Percentiles rank a stretch among this genome's conserved stretches.
Evolutionary conservation across 768 basidiomycete species (phyloP).

Genomic region (Lentinula sp.): DNA sequence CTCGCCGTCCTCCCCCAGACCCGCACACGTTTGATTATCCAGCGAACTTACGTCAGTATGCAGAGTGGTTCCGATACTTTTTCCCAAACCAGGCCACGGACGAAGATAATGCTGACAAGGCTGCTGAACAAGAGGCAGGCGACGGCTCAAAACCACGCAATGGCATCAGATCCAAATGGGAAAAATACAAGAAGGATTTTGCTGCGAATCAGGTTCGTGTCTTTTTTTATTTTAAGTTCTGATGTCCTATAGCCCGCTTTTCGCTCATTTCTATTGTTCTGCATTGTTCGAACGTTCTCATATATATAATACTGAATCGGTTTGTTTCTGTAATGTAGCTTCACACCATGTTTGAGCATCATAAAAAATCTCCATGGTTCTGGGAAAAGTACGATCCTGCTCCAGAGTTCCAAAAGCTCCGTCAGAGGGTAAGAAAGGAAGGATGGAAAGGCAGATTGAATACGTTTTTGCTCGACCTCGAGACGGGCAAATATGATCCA

Average conservation of each 20-base stretch:
- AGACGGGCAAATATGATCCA: constrained; percentile 81
- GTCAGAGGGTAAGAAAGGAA: constrained; percentile 73
- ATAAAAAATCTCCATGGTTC: constrained; percentile 96
- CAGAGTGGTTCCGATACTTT: constrained; percentile 81
- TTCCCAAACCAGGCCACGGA: constrained; percentile 73
- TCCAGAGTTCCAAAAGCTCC: constrained; percentile 62
- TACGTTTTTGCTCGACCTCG: constrained; percentile 73
- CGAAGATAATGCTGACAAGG: constrained; percentile 81
- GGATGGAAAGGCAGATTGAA: constrained; percentile 77
- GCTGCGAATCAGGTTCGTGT: constrained; percentile 76
- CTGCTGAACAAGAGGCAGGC: constrained; percentile 76
- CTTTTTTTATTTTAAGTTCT: constrained; percentile 11
- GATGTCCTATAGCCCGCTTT: constrained; percentile 14
- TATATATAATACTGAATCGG: constrained; percentile 8
- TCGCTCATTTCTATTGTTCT: constrained; percentile 15
- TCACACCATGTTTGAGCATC: constrained; percentile 93
- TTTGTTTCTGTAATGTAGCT: constrained; percentile 57
- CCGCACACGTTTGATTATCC: constrained; percentile 81
- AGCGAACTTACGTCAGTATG: constrained; percentile 76
- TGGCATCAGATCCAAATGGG: constrained; percentile 80
- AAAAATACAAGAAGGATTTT: constrained; percentile 93
- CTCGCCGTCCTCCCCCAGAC: constrained; percentile 65
- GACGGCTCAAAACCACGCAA: constrained; percentile 80
- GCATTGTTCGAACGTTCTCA: constrained; percentile 6
- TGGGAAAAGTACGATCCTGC: constrained; percentile 89